Conservation (phyloP, 208 protist genomes). For the Crithidia expoeki region DNA sequence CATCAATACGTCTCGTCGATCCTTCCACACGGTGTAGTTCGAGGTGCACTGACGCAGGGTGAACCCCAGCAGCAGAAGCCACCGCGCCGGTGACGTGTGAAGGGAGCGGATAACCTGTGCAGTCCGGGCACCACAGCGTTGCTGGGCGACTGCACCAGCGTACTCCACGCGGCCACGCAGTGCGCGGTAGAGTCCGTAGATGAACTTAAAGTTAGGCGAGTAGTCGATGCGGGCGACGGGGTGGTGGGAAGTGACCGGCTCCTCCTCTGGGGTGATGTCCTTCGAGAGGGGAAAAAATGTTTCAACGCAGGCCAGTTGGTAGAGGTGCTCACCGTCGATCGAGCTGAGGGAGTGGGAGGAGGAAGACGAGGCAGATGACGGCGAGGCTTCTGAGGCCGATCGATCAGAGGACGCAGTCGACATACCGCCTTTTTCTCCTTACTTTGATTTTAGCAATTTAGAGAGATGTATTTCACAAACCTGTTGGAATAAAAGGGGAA, state of each 20-base stretch:
- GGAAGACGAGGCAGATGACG: slow-evolving; percentile 13
- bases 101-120: slow-evolving; percentile 15
- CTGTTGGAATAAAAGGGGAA: neutral
- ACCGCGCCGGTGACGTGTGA: slow-evolving; percentile 42
- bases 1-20: slow-evolving; percentile 69
- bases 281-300: slow-evolving; percentile 36
- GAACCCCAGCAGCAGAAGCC: slow-evolving; percentile 76
- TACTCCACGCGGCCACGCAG: slow-evolving; percentile 33
- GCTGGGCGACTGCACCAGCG: neutral
- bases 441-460: neutral
- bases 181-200: slow-evolving; percentile 64
- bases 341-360: neutral
- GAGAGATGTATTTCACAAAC: no score
- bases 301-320: slow-evolving; percentile 45
- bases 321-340: slow-evolving; percentile 30
- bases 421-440: neutral
- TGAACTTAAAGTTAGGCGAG: slow-evolving; percentile 45
- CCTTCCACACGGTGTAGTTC: slow-evolving; percentile 83
- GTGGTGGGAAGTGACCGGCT: slow-evolving; percentile 33
- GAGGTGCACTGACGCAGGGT: slow-evolving; percentile 48
- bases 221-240: slow-evolving; percentile 57
- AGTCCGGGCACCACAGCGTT: neutral
- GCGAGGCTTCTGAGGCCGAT: slow-evolving; percentile 12
- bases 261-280: slow-evolving; percentile 41
- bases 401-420: neutral